phyloP scores from a whole-genome alignment of 306 rosid genomes.

The Spatholobus suberectus region DNA sequence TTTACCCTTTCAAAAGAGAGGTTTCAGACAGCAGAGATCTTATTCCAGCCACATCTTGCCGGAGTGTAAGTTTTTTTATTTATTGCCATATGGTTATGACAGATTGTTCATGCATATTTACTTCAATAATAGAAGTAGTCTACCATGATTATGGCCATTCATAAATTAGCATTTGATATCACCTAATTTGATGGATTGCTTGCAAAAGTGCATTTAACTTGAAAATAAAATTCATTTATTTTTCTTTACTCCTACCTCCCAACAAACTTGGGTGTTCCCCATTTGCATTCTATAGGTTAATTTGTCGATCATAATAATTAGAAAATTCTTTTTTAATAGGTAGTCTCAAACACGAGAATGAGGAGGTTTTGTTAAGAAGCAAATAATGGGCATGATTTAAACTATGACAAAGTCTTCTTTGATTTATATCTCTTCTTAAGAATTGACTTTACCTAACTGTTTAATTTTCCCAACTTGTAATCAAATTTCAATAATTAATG shows the following conservation, averaged over 20 bases:
- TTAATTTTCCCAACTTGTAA: neutral
- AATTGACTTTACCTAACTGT: neutral
- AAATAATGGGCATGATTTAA: neutral
- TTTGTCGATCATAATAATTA: neutral
- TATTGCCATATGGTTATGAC: neutral
- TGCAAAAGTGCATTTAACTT: conserved; percentile 5
- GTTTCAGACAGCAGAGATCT: conserved; percentile 87
- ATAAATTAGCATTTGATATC: neutral
- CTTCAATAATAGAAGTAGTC: conserved; percentile 7
- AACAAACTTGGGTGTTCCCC: neutral
- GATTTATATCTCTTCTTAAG: neutral
- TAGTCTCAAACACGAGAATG: neutral
- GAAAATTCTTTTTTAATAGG: neutral
- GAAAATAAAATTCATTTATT: neutral
- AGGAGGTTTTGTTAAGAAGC: neutral
- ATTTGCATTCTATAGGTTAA: neutral
- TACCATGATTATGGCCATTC: conserved; percentile 25
- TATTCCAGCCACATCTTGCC: conserved; percentile 84
- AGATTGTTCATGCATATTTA: neutral
- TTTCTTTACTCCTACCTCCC: neutral
- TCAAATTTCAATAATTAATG: neutral
- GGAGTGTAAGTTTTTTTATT: conserved; percentile 70
- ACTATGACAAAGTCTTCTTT: neutral
- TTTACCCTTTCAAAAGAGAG: conserved; percentile 87
- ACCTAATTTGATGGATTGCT: conserved; percentile 11